phyloP scores from a whole-genome alignment of 176 grass and related monocot species.

The Urochloa ruziziensis region DNA sequence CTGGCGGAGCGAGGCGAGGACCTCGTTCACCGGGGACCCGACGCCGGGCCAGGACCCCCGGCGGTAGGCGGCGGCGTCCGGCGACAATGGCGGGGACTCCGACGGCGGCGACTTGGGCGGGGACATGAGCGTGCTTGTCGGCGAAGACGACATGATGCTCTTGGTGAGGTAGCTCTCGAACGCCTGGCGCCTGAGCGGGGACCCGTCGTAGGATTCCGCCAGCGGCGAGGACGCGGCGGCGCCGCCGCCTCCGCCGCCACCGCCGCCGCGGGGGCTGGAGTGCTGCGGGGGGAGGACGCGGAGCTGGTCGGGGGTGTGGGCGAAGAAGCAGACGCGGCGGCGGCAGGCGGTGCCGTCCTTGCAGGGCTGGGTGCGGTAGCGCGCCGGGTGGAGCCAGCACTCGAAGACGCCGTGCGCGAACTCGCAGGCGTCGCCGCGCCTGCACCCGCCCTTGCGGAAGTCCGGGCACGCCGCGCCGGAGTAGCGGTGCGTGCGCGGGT shows the following conservation, averaged over 20 bases:
- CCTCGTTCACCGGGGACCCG: constrained; percentile 58
- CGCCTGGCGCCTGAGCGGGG: constrained; percentile 65
- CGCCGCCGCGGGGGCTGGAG: constrained; percentile 34
- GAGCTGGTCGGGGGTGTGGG: constrained; percentile 79
- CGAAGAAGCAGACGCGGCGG: constrained; percentile 96
- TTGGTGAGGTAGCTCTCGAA: constrained; percentile 60
- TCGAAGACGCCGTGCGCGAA: constrained; percentile 97
- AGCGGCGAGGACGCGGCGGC: not conserved
- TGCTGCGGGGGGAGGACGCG: constrained; percentile 70
- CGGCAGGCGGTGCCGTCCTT: constrained; percentile 88
- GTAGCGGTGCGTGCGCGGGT: constrained; percentile 92
- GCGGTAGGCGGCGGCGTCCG: constrained; percentile 23
- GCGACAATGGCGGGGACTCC: constrained; percentile 87
- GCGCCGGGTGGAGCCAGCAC: constrained; percentile 95
- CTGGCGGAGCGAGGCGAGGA: constrained; percentile 58
- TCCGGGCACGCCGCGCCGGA: constrained; percentile 88
- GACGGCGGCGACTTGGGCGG: constrained; percentile 60
- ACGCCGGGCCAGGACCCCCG: constrained; percentile 42
- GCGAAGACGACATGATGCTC: constrained; percentile 56
- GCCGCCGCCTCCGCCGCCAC: not conserved
- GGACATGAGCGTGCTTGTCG: constrained; percentile 71
- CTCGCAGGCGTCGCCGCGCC: constrained; percentile 87
- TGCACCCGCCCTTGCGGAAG: constrained; percentile 91
- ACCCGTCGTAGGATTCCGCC: constrained; percentile 74
- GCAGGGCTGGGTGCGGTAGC: constrained; percentile 96